Evolutionary conservation across 2,329 filamentous ascomycete species (phyloP), one percentile per base, ranked within the genome.

Genomic region (Macrophomina phaseolina): DNA sequence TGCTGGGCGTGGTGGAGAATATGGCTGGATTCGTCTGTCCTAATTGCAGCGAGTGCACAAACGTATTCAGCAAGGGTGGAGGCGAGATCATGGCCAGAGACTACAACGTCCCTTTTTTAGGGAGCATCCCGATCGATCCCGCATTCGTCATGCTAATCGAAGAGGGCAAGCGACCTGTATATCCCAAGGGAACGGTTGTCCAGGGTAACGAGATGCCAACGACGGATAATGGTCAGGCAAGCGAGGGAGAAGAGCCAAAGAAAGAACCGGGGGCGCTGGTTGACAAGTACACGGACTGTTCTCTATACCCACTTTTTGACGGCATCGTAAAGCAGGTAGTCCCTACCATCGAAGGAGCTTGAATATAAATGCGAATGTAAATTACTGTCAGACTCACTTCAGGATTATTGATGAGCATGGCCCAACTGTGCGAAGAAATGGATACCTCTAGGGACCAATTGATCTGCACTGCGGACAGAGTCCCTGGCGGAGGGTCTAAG

Each of bases 1-100:
- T 96, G 42, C 83, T 98, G 11, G 95, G 95, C 0, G 94, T 99
- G 0, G 87, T 99, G 53, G 95, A 99, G 81, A 99, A 99, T 77
- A 98, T 99, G 95, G 90, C 90, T 71, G 92, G 92, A 2, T 96
- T 92, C 73, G 91, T 95, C n/a, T 95, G 92, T 75, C 87, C 87
- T 14, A 89, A 87, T 68, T 89, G 87, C 74, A 85, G 85, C 61
- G 93, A 97, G 77, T 96, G 94, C 79, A 97, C 92, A 63, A 92
- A 98, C 79, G 87, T 98, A 62, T 99, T 99, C 77, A 93, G 90
- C 62, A 94, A 91, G 65, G 95, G 95, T 4, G 95, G 95, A 3
- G 95, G 95, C 7, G 84, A 92, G 77, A 86, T 91, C 30, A 97
- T 99, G 93, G 93, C 94, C 6, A 82, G 87, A 56, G 93, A 98